Evolutionary conservation across 1,284 basidiomycete species (phyloP), one percentile per base, ranked within the genome.

Genomic region (Boletus subluridellus): DNA sequence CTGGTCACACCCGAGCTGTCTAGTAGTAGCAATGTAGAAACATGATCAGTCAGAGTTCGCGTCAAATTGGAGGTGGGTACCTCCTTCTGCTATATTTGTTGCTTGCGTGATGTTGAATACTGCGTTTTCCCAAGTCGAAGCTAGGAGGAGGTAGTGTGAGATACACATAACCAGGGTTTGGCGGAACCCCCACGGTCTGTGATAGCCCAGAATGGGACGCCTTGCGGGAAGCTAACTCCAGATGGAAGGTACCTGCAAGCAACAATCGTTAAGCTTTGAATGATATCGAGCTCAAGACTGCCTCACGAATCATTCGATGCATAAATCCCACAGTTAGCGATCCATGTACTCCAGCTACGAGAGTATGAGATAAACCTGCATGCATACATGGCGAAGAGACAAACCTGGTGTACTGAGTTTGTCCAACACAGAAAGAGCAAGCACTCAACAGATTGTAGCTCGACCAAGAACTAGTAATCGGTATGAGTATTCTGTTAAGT

Each of bases 401-500:
- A 14, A 10, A 69, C 70, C 62, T 69, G 21, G 53, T 37, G 30
- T 58, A 65, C 10, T 58, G 53, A 26, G 7, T 11, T 51, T 63
- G 49, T 5, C 45, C 61, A 15, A 49, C 9, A 45, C 66, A 71
- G 34, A 54, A 59, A 15, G 64, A 61, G 14, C 68, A 73, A 21
- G 68, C 69, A 17, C 69, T 73, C 46, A 73, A 17, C 6, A 69
- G 52, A 49, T 69, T 69, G 47, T 73, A 69, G 30, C 60, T 59
- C 9, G 71, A 69, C 68, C 71, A 69, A 17, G 61, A 69, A 34
- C 70, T 69, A 49, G 21, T 21, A 21, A 50, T 8, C 2, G 9
- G 9, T 17, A 12, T 57, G 15, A 65, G 49, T 6, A 49, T 42
- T 14, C n/a, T 42, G 28, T 3, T 7, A 3, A 37, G 44, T 4